phyloP scores from a whole-genome alignment of 2,329 filamentous ascomycete species.

The Albophoma yamanashiensis region DNA sequence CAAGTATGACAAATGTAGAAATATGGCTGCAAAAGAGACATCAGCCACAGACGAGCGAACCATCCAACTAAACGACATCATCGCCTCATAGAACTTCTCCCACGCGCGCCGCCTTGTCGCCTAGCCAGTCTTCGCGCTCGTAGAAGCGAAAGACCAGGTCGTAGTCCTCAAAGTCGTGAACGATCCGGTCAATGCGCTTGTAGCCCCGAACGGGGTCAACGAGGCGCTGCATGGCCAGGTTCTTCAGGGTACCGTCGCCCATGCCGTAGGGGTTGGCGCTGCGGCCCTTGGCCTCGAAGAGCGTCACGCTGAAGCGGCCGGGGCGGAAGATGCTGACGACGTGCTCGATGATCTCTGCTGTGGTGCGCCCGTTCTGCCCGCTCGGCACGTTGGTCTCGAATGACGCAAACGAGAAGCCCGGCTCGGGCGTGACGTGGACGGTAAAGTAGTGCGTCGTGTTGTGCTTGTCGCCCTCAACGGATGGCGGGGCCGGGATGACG shows the following conservation, averaged over 20 bases:
- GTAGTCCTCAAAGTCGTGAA: constrained; percentile 96
- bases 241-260: constrained; percentile 27
- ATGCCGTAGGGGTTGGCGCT: constrained; percentile 29
- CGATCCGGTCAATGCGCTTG: constrained; percentile 81
- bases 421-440: constrained; percentile 95
- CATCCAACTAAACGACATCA: not conserved
- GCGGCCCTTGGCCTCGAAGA: constrained; percentile 78
- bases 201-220: constrained; percentile 82
- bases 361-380: constrained; percentile 76
- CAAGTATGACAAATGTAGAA: not conserved
- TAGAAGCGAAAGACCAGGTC: constrained; percentile 96
- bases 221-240: constrained; percentile 32
- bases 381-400: constrained; percentile 98
- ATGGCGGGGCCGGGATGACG: constrained; percentile 69
- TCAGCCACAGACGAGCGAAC: not conserved
- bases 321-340: constrained; percentile 95
- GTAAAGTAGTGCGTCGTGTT: constrained; percentile 84
- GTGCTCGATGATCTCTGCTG: constrained; percentile 82
- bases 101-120: constrained; percentile 40
- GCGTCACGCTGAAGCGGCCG: constrained; percentile 91
- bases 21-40: not conserved
- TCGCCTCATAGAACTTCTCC: constrained; percentile 34
- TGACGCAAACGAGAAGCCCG: constrained; percentile 92
- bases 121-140: constrained; percentile 71
- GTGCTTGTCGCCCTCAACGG: constrained; percentile 12